A percentile compares a stretch with the other conserved stretches of the same genome.
phyloP scores from a whole-genome alignment of 2,329 filamentous ascomycete genomes.

The Talaromyces sp. region DNA sequence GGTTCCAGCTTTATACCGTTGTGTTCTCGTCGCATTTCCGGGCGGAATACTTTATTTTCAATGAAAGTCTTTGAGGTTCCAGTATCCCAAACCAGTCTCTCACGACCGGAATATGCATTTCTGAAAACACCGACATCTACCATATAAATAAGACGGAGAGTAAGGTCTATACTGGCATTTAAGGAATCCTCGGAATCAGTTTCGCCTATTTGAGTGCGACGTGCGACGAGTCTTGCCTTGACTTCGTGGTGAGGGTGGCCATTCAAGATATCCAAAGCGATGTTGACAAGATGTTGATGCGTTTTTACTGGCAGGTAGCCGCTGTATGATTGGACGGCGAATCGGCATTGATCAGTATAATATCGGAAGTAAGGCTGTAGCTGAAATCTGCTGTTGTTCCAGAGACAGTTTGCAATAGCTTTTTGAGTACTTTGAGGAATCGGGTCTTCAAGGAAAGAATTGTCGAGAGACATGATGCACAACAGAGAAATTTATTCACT shows the following conservation, averaged over 20 bases:
- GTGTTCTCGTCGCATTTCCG: neutral
- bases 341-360: slow-evolving; percentile 4
- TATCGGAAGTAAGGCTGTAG: neutral
- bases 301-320: neutral
- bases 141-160: neutral
- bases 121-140: neutral
- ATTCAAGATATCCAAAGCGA: neutral
- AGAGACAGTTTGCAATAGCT: neutral
- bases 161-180: neutral
- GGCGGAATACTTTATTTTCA: neutral
- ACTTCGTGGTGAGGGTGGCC: neutral
- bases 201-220: neutral
- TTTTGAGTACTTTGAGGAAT: neutral
- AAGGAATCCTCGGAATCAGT: neutral
- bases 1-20: neutral
- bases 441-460: neutral
- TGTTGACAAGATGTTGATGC: neutral
- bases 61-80: neutral
- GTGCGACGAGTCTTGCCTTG: neutral
- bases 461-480: neutral
- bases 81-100: neutral
- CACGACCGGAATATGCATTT: slow-evolving; percentile 3
- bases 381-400: neutral
- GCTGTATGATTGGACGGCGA: neutral
- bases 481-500: no score